Evolutionary conservation across 345 rosid genomes (phyloP), one percentile per base, ranked within the genome.

Genomic region (Euclidium syriacum): DNA sequence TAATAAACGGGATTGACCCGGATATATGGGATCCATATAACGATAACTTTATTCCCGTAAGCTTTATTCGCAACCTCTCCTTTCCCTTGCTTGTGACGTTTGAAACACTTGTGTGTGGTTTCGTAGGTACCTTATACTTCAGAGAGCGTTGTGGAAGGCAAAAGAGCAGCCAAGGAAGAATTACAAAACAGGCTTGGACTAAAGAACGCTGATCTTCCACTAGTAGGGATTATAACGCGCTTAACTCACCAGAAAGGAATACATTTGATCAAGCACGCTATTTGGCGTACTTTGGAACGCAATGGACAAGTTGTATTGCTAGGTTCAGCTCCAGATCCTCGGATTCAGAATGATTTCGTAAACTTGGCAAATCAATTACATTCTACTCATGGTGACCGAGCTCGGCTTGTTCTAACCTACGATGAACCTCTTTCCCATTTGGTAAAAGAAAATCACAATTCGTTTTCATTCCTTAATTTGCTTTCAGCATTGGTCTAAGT

Each of bases 361-460:
- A 73, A 77, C 78, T 80, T 92, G 61, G 86, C 96, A 53, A 80
- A 85, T 50, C 90, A 78, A 27, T 73, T 92, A 67, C 95, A 85
- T 78, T 82, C 89, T 62, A 38, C 76, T 66, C 86, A 89, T 49
- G 12, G 12, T 56, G 91, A 77, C 68, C 77, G 80, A 16, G 89
- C 96, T 72, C 82, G 94, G 75, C 94, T 92, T 55, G 77, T 84
- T 73, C 78, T 92, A 78, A 83, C 79, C 50, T 92, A 92, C 29
- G 96, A 92, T 73, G 98, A 92, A 55, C 98, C 98, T 34, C 96
- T 92, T 69, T 92, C 98, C 41, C 98, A 92, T 77, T 68, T 89
- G 89, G 98, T 92, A 70, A 43, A 1, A 10, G 2, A 34, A 12
- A 10, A 41, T 14, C 24, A n/a, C 30, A 20, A 8, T 20, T 18